Percentiles rank a stretch among this genome's conserved stretches.
phyloP scores from a whole-genome alignment of 148 eudicot genomes.

The Selenicereus undatus region DNA sequence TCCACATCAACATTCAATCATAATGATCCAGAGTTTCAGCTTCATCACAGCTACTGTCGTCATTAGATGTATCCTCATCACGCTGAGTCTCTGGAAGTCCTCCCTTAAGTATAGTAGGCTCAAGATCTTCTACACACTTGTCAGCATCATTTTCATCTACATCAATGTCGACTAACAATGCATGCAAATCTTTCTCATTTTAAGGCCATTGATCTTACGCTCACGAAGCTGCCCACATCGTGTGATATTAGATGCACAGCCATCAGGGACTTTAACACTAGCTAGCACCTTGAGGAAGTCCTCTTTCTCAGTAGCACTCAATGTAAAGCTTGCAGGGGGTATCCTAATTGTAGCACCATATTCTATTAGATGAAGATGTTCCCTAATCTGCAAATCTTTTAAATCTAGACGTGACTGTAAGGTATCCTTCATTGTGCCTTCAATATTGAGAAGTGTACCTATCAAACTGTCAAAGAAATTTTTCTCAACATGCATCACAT shows the following conservation, averaged over 20 bases:
- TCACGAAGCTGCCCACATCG: too few species aligned
- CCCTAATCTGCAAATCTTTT: neutral
- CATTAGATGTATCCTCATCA: too few species aligned
- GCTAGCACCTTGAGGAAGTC: neutral
- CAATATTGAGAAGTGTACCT: neutral
- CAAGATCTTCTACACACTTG: too few species aligned
- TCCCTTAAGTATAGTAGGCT: too few species aligned
- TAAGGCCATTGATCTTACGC: too few species aligned
- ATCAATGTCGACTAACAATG: too few species aligned
- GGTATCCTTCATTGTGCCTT: neutral
- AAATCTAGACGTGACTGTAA: neutral
- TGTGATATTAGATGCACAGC: neutral
- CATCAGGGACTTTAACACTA: neutral
- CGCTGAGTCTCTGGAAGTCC: too few species aligned
- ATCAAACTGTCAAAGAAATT: neutral
- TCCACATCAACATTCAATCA: too few species aligned
- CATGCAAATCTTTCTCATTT: too few species aligned
- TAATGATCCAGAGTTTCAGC: too few species aligned
- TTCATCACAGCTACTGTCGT: too few species aligned
- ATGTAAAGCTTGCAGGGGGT: neutral
- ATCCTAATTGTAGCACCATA: neutral
- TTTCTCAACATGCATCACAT: neutral
- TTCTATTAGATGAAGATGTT: neutral
- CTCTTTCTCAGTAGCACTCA: neutral
- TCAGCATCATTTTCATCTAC: too few species aligned